A percentile compares a stretch with the other conserved stretches of the same genome.
phyloP scores from a whole-genome alignment of 257 asterid genomes.

The Penstemon barbatus region DNA sequence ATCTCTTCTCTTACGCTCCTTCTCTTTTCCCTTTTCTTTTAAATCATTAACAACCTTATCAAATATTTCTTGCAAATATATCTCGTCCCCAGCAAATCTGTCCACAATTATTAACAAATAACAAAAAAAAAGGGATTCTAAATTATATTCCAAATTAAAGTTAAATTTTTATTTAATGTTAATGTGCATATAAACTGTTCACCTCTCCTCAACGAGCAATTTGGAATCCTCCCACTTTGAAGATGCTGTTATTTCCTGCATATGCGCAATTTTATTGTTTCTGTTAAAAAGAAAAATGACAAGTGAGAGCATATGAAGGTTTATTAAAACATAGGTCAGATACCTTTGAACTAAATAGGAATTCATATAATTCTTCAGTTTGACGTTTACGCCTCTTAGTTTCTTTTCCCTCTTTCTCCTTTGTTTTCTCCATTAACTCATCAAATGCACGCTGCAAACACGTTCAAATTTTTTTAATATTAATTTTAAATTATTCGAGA shows the following conservation, averaged over 20 bases:
- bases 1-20: slow-evolving; percentile 82
- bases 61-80: slow-evolving; percentile 62
- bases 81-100: slow-evolving; percentile 76
- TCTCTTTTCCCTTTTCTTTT: slow-evolving; percentile 76
- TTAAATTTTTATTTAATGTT: background rate
- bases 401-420: slow-evolving; percentile 91
- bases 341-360: slow-evolving; percentile 69
- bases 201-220: slow-evolving; percentile 71
- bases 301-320: slow-evolving; percentile 11
- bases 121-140: background rate
- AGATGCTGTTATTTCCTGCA: slow-evolving; percentile 69
- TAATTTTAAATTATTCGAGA: background rate
- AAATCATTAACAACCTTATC: slow-evolving; percentile 55
- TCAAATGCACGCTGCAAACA: slow-evolving; percentile 67
- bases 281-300: slow-evolving; percentile 16
- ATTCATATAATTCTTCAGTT: slow-evolving; percentile 60
- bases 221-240: slow-evolving; percentile 88
- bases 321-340: slow-evolving; percentile 11
- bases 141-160: background rate
- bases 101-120: slow-evolving; percentile 23
- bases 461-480: no score
- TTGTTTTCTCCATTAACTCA: slow-evolving; percentile 62
- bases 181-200: slow-evolving; percentile 28
- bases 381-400: slow-evolving; percentile 83
- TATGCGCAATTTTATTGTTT: slow-evolving; percentile 14